These are phyloP conservation scores for Boletellus ananas DNA, from an alignment of 768 basidiomycete species.

Conservation along the genomic window DNA sequence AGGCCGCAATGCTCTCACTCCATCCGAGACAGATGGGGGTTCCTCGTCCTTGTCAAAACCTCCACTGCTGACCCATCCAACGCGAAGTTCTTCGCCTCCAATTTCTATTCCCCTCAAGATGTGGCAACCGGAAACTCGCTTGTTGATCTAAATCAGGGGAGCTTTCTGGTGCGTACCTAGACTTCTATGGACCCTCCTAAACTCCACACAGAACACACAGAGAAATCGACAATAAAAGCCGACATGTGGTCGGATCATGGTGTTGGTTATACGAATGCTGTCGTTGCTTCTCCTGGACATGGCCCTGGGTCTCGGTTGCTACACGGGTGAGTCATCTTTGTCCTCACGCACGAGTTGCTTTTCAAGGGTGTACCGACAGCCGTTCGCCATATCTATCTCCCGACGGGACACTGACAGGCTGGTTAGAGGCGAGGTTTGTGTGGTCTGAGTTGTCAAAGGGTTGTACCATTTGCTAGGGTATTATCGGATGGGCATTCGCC, in stretches of 20 bases:
- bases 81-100: not conserved
- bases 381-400: constrained; percentile 11
- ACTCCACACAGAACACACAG: not conserved
- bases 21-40: too few relatives aligned
- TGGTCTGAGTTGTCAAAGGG: constrained; percentile 7
- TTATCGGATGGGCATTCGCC: not conserved
- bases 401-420: constrained; percentile 19
- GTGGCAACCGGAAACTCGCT: constrained; percentile 12
- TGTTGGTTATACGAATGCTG: constrained; percentile 9
- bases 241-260: constrained; percentile 17
- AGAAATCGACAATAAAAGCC: constrained; percentile 7
- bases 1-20: not conserved
- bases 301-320: not conserved
- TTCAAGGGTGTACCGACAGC: not conserved
- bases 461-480: constrained; percentile 16
- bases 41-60: not conserved
- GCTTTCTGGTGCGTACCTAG: not conserved
- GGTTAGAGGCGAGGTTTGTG: constrained; percentile 12
- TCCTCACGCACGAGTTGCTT: not conserved
- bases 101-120: constrained; percentile 6
- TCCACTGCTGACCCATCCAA: constrained; percentile 4
- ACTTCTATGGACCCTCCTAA: too few relatives aligned
- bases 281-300: constrained; percentile 3
- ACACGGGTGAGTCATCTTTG: constrained; percentile 4
- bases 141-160: constrained; percentile 1